Conservation (phyloP, 352 stramenopile species). For the Globisporangium camurandrum region DNA sequence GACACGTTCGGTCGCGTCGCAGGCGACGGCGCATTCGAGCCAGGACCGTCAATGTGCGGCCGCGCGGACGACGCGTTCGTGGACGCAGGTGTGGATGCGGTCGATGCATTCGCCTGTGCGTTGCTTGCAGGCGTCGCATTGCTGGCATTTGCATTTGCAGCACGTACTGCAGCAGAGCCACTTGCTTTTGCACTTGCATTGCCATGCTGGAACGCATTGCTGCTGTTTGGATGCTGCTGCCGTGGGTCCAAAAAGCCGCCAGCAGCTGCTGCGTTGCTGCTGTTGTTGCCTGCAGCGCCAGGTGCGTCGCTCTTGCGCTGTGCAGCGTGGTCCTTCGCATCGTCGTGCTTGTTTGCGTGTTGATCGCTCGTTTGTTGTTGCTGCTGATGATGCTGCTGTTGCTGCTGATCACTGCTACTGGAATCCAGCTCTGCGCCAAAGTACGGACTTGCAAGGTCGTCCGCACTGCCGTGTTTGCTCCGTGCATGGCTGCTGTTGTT, state of each 20-base stretch:
- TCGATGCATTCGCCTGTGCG: conserved; percentile 14
- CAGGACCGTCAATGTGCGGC: conserved; percentile 50
- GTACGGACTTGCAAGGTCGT: conserved; percentile 47
- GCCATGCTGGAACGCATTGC: conserved; percentile 7
- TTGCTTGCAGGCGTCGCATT: conserved; percentile 9
- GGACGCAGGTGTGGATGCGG: conserved; percentile 18
- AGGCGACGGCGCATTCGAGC: conserved; percentile 13
- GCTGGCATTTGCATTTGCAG: conserved; percentile 6
- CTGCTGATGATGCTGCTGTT: conserved; percentile 24
- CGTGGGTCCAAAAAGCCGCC: conserved; percentile 12
- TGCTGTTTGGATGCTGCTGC: no score
- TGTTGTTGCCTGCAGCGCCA: not conserved
- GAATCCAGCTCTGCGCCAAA: conserved; percentile 58
- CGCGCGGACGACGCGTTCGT: conserved; percentile 56
- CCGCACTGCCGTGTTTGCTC: conserved; percentile 11
- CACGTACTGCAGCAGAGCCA: conserved; percentile 3
- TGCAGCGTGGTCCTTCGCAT: conserved; percentile 21
- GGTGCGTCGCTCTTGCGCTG: conserved; percentile 18
- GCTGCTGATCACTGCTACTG: conserved; percentile 21
- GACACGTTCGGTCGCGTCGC: conserved; percentile 9
- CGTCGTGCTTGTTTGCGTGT: not conserved
- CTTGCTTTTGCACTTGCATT: not conserved
- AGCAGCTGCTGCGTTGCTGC: conserved; percentile 6
- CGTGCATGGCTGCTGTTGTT: no score
- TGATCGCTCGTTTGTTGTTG: conserved; percentile 18